These are phyloP conservation scores for Suillus alpinus DNA, from an alignment of 768 basidiomycete genomes.

Conservation along the genomic window DNA sequence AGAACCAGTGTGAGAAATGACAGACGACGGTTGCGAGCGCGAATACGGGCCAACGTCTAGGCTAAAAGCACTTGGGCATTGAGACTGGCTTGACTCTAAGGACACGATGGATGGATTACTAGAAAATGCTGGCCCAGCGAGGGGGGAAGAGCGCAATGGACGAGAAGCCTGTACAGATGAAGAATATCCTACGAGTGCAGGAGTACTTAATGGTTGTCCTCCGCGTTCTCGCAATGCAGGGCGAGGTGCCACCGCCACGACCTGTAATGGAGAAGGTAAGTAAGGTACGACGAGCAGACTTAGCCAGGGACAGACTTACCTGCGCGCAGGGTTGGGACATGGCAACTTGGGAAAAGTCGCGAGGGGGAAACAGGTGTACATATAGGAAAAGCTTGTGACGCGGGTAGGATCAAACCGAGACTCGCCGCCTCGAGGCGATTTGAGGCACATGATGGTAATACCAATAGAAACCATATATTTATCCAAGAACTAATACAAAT, in stretches of 20 bases:
- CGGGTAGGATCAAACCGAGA: not conserved
- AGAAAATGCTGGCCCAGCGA: slow-evolving; percentile 24
- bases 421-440: not conserved
- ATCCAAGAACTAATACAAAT: not conserved
- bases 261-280: not conserved
- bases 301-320: not conserved
- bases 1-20: slow-evolving; percentile 15
- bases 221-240: not conserved
- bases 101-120: slow-evolving; percentile 22
- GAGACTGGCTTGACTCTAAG: slow-evolving; percentile 17
- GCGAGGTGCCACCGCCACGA: not conserved
- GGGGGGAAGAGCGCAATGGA: slow-evolving; percentile 29
- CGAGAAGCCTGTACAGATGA: slow-evolving; percentile 16
- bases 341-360: not conserved
- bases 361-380: not conserved
- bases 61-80: slow-evolving; percentile 6
- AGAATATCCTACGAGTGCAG: not conserved
- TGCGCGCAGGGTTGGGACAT: not conserved
- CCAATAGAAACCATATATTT: not conserved
- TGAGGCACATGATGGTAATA: not conserved
- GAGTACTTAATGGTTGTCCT: not conserved
- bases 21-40: slow-evolving; percentile 15
- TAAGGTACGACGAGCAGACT: not conserved
- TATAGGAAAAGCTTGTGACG: not conserved
- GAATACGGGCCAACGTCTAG: not conserved